phyloP scores from a whole-genome alignment of 192 early-diverging fungal genomes.

The Coemansia sp. region DNA sequence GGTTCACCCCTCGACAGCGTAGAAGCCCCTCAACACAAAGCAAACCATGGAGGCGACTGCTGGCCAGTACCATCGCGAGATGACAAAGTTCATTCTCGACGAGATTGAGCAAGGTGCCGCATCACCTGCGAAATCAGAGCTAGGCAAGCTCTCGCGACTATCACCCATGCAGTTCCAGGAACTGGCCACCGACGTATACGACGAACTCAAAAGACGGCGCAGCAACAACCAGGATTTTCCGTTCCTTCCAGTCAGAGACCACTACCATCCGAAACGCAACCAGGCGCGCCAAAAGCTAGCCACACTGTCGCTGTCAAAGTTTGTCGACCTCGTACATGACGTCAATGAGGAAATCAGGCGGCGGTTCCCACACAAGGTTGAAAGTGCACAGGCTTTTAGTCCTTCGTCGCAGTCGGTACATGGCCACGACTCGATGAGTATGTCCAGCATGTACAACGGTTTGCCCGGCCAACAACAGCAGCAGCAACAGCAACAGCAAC shows the following conservation, averaged over 20 bases:
- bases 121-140: constrained; percentile 37
- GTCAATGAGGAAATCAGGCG: constrained; percentile 73
- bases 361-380: constrained; percentile 52
- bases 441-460: constrained; percentile 27
- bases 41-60: constrained; percentile 48
- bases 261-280: constrained; percentile 90
- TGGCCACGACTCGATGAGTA: constrained; percentile 35
- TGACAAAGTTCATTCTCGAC: constrained; percentile 49
- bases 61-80: constrained; percentile 53
- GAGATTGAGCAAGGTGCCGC: constrained; percentile 46
- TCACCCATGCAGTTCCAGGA: constrained; percentile 88
- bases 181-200: constrained; percentile 93
- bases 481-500: constrained; percentile 9
- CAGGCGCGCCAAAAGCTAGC: constrained; percentile 95
- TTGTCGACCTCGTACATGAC: constrained; percentile 91
- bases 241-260: constrained; percentile 78
- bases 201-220: constrained; percentile 71
- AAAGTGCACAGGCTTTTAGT: constrained; percentile 12
- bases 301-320: constrained; percentile 82
- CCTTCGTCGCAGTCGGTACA: constrained; percentile 20
- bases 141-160: constrained; percentile 73
- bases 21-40: background rate
- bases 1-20: background rate
- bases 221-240: constrained; percentile 51
- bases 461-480: constrained; percentile 21